phyloP scores from a whole-genome alignment of 257 asterid genomes.

The Sherardia arvensis region DNA sequence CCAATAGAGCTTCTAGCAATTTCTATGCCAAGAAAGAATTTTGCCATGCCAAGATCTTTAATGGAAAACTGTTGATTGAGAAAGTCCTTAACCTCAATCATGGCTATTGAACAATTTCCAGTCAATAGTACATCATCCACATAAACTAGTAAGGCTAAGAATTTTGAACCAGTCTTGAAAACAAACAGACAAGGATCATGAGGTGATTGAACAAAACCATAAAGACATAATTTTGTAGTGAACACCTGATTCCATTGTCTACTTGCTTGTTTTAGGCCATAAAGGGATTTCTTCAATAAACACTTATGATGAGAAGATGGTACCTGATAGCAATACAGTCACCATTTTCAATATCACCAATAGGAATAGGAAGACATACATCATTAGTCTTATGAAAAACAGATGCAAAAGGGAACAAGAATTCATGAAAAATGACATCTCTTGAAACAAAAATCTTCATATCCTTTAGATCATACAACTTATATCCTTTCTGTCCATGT shows the following conservation, averaged over 20 bases:
- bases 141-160: background rate
- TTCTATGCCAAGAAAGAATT: too few species aligned
- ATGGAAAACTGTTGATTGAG: too few species aligned
- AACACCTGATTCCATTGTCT: background rate
- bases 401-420: background rate
- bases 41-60: too few species aligned
- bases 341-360: too few species aligned
- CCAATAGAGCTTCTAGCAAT: too few species aligned
- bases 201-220: background rate
- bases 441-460: background rate
- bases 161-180: background rate
- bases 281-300: background rate
- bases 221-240: background rate
- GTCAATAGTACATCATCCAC: too few species aligned
- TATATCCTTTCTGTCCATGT: background rate
- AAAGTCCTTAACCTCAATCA: too few species aligned
- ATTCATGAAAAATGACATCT: background rate
- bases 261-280: background rate
- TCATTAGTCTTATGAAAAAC: too few species aligned
- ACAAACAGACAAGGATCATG: background rate
- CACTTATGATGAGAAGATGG: background rate
- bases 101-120: too few species aligned
- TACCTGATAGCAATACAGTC: too few species aligned
- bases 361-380: too few species aligned
- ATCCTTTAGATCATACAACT: background rate